Evolutionary conservation across 1,284 basidiomycete species (phyloP).

Genomic region (Coniferiporia sulphurascens): DNA sequence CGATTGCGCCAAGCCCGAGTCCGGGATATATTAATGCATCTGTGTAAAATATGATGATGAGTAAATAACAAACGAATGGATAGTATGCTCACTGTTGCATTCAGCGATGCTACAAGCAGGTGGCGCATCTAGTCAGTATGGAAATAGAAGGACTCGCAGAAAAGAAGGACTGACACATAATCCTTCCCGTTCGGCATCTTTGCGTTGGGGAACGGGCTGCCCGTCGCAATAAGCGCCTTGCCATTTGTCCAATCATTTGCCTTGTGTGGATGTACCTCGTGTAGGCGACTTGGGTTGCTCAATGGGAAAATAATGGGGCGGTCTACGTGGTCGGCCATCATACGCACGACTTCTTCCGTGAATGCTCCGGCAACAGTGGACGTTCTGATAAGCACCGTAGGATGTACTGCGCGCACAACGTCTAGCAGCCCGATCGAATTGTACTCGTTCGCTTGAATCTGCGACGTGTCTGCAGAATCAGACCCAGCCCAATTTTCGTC

Average conservation of each 20-base stretch:
- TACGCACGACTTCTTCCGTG: slow-evolving; percentile 65
- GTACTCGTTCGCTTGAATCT: slow-evolving; percentile 34
- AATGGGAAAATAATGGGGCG: slow-evolving; percentile 80
- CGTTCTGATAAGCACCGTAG: slow-evolving; percentile 78
- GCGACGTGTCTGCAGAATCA: slow-evolving; percentile 20
- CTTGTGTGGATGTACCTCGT: slow-evolving; percentile 72
- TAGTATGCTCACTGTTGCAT: slow-evolving; percentile 54
- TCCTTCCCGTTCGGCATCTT: slow-evolving; percentile 64
- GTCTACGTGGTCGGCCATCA: slow-evolving; percentile 65
- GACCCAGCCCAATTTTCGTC: slow-evolving; percentile 43
- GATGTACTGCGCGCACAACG: slow-evolving; percentile 61
- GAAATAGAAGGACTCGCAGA: background rate
- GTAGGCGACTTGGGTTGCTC: slow-evolving; percentile 75
- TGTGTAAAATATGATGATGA: slow-evolving; percentile 20
- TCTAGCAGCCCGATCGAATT: slow-evolving; percentile 55
- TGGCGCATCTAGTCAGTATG: background rate
- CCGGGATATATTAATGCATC: slow-evolving; percentile 79
- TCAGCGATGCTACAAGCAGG: slow-evolving; percentile 50
- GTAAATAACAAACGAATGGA: background rate
- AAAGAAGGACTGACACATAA: slow-evolving; percentile 45
- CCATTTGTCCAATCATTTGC: slow-evolving; percentile 74
- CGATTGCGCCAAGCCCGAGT: slow-evolving; percentile 69
- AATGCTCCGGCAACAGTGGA: slow-evolving; percentile 81
- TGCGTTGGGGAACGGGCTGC: slow-evolving; percentile 77
- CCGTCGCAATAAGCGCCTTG: slow-evolving; percentile 73